Base-by-base conservation (phyloP, 2,329 filamentous ascomycete species). In the Aspergillus eucalypticola region DNA sequence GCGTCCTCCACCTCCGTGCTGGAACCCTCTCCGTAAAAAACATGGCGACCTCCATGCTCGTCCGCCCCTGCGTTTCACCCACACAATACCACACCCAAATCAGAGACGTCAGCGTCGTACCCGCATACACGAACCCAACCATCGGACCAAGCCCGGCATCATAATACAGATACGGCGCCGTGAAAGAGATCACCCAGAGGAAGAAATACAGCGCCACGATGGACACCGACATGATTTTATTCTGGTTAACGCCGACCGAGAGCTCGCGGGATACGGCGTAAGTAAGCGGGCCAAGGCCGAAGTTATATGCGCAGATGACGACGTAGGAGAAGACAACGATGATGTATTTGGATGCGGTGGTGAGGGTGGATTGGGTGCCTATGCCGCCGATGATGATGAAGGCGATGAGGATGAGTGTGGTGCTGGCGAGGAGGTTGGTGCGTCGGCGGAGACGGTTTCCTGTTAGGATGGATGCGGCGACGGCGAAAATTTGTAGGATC, bases 171-270 rank as follows among this genome's bases (percentile, higher is more conserved):
- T 76, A 76, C 1, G 73, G 74, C 10, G 64, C 62, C 8, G 73
- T 75, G 59, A 76, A 76, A 11, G 67, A 66, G 38, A 74, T 68
- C 39, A 69, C 64, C 73, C 74, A 76, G 41, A 71, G 59, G 8
- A 68, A 68, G 21, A 72, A 39, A 46, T 64, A 82, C 70, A 82
- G 82, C 5, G 69, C 75, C 3, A 71, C 78, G 0, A 83, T 76
- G 0, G 79, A 73, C 4, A 75, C 72, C 8, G 77, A 71, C n/a
- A 73, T 77, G 63, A 80, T 81, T 66, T 81, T 81, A 66, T 80
- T 81, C 52, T 78, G 71, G 67, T 83, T 83, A 13, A 74, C 76
- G 3, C 81, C 81, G 23, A 81, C 79, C 0, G 81, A 77, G 75
- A 81, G 79, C 62, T 83, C 81, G 3, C 75, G 77, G 27, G 77